Base-by-base conservation (phyloP, 1,284 basidiomycete genomes). In the Apiotrichum domesticum region DNA sequence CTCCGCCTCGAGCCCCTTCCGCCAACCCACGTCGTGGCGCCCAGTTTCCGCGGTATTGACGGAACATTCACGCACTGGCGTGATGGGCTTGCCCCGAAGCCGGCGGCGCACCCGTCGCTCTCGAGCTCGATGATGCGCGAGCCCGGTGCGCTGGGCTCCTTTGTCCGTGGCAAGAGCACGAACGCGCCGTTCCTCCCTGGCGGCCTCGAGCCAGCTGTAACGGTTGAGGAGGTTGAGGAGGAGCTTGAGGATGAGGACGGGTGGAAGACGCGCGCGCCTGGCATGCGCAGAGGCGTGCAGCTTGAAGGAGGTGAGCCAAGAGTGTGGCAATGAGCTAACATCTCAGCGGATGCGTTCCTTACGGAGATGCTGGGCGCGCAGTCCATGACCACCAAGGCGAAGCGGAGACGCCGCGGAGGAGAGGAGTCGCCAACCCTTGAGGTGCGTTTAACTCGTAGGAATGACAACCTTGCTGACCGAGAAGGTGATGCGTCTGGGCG, bases 151-250 rank as follows among this genome's bases (percentile, higher is more conserved):
- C 80, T 79, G 47, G 82, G 83, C 62, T 87, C 85, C 62, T 98
- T 98, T 75, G 92, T 97, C 7, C 80, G 93, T 58, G 94, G 94
- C 49, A 96, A 94, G 75, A 88, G 90, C 35, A 88, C 88, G 32
- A 86, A 94, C 74, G 84, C 95, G 3, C 94, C 94, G 0, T 96
- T 96, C 75, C 83, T 85, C 77, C 93, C 93, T 7, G 94, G 94
- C 53, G 93, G 94, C 8, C 79, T 95, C 13, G 75, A 73, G 52
- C 63, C 59, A 1, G 67, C 65, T 3, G 65, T 63, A 45, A 60
- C 43, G 10, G 37, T 42, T 51, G 58, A 53, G 66, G 63, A 75
- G 11, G 68, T 69, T 14, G 68, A 75, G 33, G 59, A 57, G 13
- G 66, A 65, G 44, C 66, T 69, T 15, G 72, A 76, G 33, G 73